phyloP scores from a whole-genome alignment of 495 filamentous ascomycete species.

The Cercophora newfieldiana region DNA sequence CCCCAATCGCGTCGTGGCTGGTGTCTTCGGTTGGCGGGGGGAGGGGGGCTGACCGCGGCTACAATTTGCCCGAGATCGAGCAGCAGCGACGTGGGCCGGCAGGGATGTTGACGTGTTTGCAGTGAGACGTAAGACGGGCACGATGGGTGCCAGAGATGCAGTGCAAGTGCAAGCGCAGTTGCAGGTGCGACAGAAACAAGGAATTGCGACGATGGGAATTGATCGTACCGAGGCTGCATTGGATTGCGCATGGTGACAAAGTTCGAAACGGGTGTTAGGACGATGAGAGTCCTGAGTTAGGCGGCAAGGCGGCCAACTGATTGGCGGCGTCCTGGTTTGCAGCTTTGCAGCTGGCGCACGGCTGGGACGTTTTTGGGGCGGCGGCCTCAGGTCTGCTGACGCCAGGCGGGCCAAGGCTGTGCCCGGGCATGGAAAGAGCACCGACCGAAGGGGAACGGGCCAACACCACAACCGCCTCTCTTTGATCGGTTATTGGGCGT shows the following conservation, averaged over 20 bases:
- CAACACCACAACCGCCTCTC: background rate
- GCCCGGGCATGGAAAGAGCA: background rate
- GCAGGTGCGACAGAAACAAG: background rate
- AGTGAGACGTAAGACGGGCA: background rate
- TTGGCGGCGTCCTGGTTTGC: background rate
- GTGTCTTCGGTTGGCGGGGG: too few species aligned
- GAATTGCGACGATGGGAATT: too few species aligned
- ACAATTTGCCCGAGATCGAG: slow-evolving; percentile 11
- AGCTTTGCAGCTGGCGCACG: background rate
- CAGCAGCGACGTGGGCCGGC: slow-evolving; percentile 1
- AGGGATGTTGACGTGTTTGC: slow-evolving; percentile 20
- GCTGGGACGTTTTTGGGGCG: background rate
- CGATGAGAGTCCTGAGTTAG: background rate
- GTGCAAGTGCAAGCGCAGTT: background rate
- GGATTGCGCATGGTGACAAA: background rate
- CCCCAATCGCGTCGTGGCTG: background rate
- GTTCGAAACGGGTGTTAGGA: background rate
- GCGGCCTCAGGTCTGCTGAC: slow-evolving; percentile 9
- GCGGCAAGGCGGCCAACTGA: slow-evolving; percentile 1
- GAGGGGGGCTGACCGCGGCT: background rate
- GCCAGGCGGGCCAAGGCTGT: background rate
- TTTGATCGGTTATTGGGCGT: background rate
- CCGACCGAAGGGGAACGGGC: background rate
- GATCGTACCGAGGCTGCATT: too few species aligned
- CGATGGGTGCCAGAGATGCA: background rate